These are phyloP conservation scores for Acorus calamus DNA, from an alignment of 106 monocot species.

Conservation along the genomic window DNA sequence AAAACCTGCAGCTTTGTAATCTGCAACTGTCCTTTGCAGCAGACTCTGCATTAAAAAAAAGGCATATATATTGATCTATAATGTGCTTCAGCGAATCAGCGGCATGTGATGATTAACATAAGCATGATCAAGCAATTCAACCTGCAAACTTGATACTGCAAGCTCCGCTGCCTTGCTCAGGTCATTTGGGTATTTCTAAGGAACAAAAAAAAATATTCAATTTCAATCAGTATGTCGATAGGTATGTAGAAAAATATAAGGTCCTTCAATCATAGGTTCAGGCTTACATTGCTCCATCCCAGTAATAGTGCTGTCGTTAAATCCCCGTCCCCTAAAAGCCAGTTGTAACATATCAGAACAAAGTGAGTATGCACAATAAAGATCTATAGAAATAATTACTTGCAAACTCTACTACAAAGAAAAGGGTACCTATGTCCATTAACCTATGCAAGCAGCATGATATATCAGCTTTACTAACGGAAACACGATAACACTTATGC, in stretches of 20 bases:
- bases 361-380: too few species aligned
- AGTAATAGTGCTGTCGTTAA: conserved; percentile 78
- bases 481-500: too few species aligned
- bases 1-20: conserved; percentile 65
- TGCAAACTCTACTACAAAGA: too few species aligned
- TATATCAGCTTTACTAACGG: too few species aligned
- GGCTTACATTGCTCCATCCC: conserved; percentile 95
- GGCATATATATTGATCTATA: too few species aligned
- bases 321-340: conserved; percentile 84
- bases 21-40: conserved; percentile 59
- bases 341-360: not conserved
- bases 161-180: conserved; percentile 87
- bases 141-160: conserved; percentile 96
- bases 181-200: conserved; percentile 87
- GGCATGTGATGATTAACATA: too few species aligned
- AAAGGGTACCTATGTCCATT: too few species aligned
- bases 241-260: not conserved
- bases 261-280: too few species aligned
- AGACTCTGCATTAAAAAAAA: conserved; percentile 42
- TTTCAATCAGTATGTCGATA: not conserved
- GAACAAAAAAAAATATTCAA: conserved; percentile 3
- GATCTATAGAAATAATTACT: too few species aligned
- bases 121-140: conserved; percentile 9
- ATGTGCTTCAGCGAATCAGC: too few species aligned
- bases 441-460: too few species aligned